phyloP scores from a whole-genome alignment of 805 yeast genomes.

The Saccharomycopsis sp. region DNA sequence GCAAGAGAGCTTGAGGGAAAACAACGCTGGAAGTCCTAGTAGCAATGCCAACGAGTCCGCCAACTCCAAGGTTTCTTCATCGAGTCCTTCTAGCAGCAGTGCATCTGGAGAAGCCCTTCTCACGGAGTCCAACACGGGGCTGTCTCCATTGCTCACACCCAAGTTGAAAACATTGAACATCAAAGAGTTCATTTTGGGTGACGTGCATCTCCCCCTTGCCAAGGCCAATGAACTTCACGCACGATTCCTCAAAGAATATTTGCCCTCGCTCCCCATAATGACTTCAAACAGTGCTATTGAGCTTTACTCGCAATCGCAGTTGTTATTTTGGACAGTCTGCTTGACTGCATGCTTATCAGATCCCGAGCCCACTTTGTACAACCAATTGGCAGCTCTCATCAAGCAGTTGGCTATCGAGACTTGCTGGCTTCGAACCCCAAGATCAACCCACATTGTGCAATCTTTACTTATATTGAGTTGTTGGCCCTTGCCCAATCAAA shows the following conservation, averaged over 20 bases:
- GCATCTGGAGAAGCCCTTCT: neutral
- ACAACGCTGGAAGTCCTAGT: conserved; percentile 12
- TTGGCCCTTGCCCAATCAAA: conserved; percentile 92
- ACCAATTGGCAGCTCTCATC: conserved; percentile 63
- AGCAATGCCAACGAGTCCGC: conserved; percentile 15
- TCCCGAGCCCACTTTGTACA: conserved; percentile 77
- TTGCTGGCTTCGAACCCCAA: conserved; percentile 87
- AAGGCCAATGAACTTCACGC: conserved; percentile 69
- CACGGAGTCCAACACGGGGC: conserved; percentile 7
- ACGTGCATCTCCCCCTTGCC: conserved; percentile 53
- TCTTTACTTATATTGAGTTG: conserved; percentile 74
- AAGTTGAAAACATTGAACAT: conserved; percentile 14
- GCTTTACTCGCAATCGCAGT: conserved; percentile 72
- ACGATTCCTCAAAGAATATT: conserved; percentile 53
- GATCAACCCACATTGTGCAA: conserved; percentile 90
- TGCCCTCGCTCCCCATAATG: conserved; percentile 76
- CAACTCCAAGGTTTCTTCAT: no score
- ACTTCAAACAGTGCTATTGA: conserved; percentile 60
- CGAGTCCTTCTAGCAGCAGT: conserved; percentile 9
- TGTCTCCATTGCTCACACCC: neutral
- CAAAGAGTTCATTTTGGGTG: conserved; percentile 63
- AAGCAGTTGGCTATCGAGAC: conserved; percentile 85
- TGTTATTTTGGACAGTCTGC: conserved; percentile 86
- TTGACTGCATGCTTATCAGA: conserved; percentile 79
- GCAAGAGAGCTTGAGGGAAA: conserved; percentile 34